Conservation (phyloP, 257 asterid genomes). For the Nicotiana sylvestris region DNA sequence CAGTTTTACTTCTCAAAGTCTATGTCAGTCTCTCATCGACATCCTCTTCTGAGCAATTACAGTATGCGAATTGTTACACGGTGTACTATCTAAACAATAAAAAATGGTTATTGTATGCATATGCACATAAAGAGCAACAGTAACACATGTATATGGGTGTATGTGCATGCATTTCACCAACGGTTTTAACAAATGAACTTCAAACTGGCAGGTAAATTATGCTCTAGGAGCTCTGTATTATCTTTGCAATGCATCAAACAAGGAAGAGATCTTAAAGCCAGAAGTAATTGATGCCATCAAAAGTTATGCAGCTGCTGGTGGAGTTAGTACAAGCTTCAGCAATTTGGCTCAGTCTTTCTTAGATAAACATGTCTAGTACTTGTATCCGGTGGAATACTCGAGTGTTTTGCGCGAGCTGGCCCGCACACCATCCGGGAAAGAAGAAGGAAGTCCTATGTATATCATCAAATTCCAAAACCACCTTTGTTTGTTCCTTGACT, state of each 20-base stretch:
- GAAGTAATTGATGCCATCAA: slow-evolving; percentile 67
- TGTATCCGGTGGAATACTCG: not conserved
- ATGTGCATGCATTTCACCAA: not conserved
- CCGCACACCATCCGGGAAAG: too few relatives aligned
- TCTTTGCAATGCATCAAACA: slow-evolving; percentile 53
- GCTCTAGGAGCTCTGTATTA: slow-evolving; percentile 73
- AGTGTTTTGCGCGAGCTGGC: too few relatives aligned
- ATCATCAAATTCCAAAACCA: too few relatives aligned
- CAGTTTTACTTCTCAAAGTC: not conserved
- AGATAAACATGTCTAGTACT: slow-evolving; percentile 42
- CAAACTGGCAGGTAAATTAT: slow-evolving; percentile 59
- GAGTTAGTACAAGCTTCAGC: slow-evolving; percentile 52
- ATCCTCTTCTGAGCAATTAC: not conserved
- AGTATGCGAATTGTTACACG: not conserved
- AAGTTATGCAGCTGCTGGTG: slow-evolving; percentile 64
- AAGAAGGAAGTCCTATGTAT: too few relatives aligned
- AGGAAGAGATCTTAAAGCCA: slow-evolving; percentile 66
- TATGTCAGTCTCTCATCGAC: not conserved
- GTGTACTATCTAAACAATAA: not conserved
- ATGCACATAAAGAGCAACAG: not conserved
- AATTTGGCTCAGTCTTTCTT: slow-evolving; percentile 81
- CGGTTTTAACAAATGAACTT: not conserved
- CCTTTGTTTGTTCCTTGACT: too few relatives aligned
- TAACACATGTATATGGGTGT: not conserved
- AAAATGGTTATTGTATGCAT: not conserved